Percentiles rank a stretch among this genome's conserved stretches.
Conservation (phyloP, 768 basidiomycete species). For the Dentipellis fragilis region DNA sequence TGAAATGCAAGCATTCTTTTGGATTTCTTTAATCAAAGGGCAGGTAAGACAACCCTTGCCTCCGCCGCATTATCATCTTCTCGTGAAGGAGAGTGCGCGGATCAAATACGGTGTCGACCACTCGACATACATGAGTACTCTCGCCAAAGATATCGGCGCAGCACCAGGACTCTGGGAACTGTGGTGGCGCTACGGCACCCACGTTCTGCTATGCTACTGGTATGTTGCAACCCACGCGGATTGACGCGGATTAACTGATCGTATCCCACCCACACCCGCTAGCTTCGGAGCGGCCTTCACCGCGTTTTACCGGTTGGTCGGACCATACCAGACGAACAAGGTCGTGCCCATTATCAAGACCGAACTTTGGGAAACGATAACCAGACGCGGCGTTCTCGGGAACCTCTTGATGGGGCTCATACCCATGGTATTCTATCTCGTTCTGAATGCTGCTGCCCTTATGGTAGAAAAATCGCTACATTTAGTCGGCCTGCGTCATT, state of each 20-base stretch:
- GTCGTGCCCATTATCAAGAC: constrained; percentile 38
- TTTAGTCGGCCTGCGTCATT: background rate
- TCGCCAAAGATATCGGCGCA: constrained; percentile 48
- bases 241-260: background rate
- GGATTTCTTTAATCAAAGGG: constrained; percentile 39
- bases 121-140: constrained; percentile 42
- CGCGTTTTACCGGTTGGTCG: constrained; percentile 45
- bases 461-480: constrained; percentile 10
- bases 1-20: constrained; percentile 51
- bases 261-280: background rate
- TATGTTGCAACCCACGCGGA: constrained; percentile 16
- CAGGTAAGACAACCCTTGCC: constrained; percentile 32
- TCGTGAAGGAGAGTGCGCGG: constrained; percentile 37
- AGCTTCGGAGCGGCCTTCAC: constrained; percentile 54
- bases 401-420: constrained; percentile 52
- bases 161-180: constrained; percentile 39
- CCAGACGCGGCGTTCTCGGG: constrained; percentile 40
- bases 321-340: constrained; percentile 33
- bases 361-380: constrained; percentile 53
- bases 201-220: constrained; percentile 46
- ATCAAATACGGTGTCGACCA: constrained; percentile 57
- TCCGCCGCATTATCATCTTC: constrained; percentile 42
- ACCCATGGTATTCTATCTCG: constrained; percentile 37
- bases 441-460: constrained; percentile 16
- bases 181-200: constrained; percentile 37